Evolutionary conservation across 345 rosid genomes (phyloP), one percentile per base, ranked within the genome.

Genomic region (Euphorbia tirucalli): DNA sequence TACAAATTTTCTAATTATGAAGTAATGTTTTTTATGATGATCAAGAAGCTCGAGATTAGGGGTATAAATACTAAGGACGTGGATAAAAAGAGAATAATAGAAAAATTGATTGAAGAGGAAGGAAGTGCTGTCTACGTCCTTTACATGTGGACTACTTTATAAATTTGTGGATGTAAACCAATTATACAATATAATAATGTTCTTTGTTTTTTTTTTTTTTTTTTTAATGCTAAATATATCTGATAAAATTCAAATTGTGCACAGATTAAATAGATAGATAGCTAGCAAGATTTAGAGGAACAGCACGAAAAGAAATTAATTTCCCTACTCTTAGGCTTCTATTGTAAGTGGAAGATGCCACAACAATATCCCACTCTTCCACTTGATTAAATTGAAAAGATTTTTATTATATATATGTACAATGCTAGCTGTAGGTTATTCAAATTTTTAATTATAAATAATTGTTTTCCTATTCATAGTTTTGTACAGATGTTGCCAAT

Each of bases 61-160:
- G 59, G 50, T 83, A 82, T 85, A 85, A 71, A 81, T 77, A 71
- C 63, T 44, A 35, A 22, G n/a, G 68, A 68, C 68, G 21, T n/a
- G 50, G 32, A 25, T 57, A 52, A 55, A 49, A 69, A 66, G 64
- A 71, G 70, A 80, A 78, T 62, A 70, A 68, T 71, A 61, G 5
- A 70, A 71, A 60, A 7, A 7, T 60, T 61, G 73, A 62, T 49
- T 73, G 61, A 66, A 77, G n/a, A n/a, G n/a, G n/a, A n/a, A n/a
- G n/a, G n/a, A n/a, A n/a, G 76, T 72, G 73, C 66, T 75, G 78
- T 75, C 75, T 72, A 71, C 71, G 68, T 76, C 71, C 52, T 55
- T 54, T 41, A 24, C 61, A 30, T 72, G 69, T 65, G 65, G 52
- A 39, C 65, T 44, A 35, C 55, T 37, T 69, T 58, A 70, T 52